These are phyloP conservation scores for Serendipita vermifera DNA, from an alignment of 768 basidiomycete genomes.

Conservation along the genomic window DNA sequence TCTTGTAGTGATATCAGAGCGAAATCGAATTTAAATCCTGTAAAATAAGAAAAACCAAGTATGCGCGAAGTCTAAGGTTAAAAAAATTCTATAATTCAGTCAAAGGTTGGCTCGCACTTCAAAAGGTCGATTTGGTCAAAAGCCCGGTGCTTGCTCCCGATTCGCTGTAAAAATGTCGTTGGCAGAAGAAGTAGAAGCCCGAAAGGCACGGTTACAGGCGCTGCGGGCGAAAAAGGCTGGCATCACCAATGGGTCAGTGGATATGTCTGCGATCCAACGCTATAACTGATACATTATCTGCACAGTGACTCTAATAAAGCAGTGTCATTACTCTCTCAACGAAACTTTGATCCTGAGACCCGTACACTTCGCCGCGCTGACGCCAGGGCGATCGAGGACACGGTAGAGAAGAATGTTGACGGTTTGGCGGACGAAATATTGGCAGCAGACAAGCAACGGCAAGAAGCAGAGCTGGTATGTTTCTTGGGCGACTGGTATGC, in stretches of 20 bases:
- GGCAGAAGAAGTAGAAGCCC: conserved; percentile 61
- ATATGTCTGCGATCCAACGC: background rate
- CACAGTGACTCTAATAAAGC: background rate
- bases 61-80: too few species aligned
- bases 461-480: conserved; percentile 78
- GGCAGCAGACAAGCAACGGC: conserved; percentile 68
- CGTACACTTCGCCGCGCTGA: conserved; percentile 56
- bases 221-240: conserved; percentile 62
- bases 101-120: too few species aligned
- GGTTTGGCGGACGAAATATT: conserved; percentile 79
- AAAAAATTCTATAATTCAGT: too few species aligned
- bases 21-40: too few species aligned
- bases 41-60: too few species aligned
- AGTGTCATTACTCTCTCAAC: conserved; percentile 23
- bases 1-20: too few species aligned
- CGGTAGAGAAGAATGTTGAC: conserved; percentile 73
- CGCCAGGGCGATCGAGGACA: conserved; percentile 50
- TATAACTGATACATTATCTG: too few species aligned
- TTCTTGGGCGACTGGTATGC: background rate
- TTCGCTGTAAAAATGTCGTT: conserved; percentile 38
- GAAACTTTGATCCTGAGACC: conserved; percentile 87
- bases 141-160: too few species aligned
- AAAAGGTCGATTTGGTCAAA: too few species aligned
- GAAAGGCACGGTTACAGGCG: conserved; percentile 69
- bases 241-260: conserved; percentile 34